Evolutionary conservation across 495 filamentous ascomycete genomes (phyloP).

Genomic region (Podospora anserina): DNA sequence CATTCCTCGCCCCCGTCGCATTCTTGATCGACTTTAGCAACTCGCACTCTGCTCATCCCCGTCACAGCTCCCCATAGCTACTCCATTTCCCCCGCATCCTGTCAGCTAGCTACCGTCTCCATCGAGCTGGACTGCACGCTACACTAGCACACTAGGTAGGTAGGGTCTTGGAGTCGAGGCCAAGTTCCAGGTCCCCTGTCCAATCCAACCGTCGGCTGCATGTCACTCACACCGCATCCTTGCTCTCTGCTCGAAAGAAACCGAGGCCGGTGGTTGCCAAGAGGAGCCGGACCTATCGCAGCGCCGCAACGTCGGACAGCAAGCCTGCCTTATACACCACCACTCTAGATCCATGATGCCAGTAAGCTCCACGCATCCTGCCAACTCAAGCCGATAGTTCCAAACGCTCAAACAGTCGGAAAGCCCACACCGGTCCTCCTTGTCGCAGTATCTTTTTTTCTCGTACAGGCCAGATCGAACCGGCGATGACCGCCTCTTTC

Average conservation of each 20-base stretch:
- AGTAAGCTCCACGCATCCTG: neutral
- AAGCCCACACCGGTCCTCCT: neutral
- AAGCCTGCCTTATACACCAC: neutral
- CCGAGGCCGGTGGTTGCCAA: constrained; percentile 6
- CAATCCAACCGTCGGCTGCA: neutral
- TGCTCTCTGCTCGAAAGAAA: constrained; percentile 1
- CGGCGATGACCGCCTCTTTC: neutral
- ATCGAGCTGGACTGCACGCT: neutral
- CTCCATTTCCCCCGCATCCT: constrained; percentile 3
- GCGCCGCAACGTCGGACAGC: neutral
- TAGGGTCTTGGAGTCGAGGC: neutral
- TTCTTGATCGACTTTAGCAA: neutral
- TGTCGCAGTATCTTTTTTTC: neutral
- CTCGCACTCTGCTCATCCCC: neutral
- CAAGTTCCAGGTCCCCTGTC: neutral
- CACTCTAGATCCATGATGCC: neutral
- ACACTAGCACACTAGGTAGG: neutral
- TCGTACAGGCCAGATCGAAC: neutral
- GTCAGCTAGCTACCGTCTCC: constrained; percentile 1
- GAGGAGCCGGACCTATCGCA: constrained; percentile 2
- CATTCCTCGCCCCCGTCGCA: constrained; percentile 5
- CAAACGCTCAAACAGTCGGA: neutral
- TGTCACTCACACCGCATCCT: constrained; percentile 1
- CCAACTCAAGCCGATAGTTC: neutral
- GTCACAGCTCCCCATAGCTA: neutral